Conservation (phyloP, 768 basidiomycete genomes). For the Leucocoprinus sp. region DNA sequence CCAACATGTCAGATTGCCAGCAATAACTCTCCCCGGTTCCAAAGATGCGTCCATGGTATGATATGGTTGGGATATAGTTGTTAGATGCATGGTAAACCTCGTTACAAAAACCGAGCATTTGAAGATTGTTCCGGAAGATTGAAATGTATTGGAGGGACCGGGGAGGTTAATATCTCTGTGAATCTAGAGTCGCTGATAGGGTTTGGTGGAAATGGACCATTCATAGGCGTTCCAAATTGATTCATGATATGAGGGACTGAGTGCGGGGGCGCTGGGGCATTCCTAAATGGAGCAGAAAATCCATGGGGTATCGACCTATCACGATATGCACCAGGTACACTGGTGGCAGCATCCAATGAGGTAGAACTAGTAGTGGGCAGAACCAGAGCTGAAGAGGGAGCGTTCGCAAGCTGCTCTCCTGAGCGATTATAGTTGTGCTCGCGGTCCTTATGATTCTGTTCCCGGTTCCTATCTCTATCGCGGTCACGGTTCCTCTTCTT, state of each 20-base stretch:
- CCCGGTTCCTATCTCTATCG: slow-evolving; percentile 14
- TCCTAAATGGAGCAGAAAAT: not conserved
- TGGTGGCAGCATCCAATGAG: not conserved
- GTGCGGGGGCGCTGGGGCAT: not conserved
- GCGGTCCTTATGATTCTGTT: slow-evolving; percentile 8
- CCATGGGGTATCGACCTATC: not conserved
- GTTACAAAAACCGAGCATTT: too few relatives aligned
- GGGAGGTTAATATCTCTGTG: slow-evolving; percentile 8
- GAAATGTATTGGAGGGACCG: not conserved
- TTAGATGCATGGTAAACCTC: too few relatives aligned
- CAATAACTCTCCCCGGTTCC: too few relatives aligned
- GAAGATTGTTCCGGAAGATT: not conserved
- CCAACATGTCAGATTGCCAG: too few relatives aligned
- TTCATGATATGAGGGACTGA: not conserved
- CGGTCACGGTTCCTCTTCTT: slow-evolving; percentile 7
- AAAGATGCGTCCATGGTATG: too few relatives aligned
- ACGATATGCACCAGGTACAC: not conserved
- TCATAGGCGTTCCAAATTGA: not conserved
- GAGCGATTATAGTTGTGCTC: slow-evolving; percentile 10
- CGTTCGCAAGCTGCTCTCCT: slow-evolving; percentile 1
- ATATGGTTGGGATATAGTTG: too few relatives aligned
- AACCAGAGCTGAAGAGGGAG: not conserved
- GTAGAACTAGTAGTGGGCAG: not conserved
- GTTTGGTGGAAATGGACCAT: slow-evolving; percentile 2
- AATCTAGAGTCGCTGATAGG: slow-evolving; percentile 8